Evolutionary conservation across 371 early-diverging fungal genomes (phyloP).

Genomic region (Rhizomucor miehei): DNA sequence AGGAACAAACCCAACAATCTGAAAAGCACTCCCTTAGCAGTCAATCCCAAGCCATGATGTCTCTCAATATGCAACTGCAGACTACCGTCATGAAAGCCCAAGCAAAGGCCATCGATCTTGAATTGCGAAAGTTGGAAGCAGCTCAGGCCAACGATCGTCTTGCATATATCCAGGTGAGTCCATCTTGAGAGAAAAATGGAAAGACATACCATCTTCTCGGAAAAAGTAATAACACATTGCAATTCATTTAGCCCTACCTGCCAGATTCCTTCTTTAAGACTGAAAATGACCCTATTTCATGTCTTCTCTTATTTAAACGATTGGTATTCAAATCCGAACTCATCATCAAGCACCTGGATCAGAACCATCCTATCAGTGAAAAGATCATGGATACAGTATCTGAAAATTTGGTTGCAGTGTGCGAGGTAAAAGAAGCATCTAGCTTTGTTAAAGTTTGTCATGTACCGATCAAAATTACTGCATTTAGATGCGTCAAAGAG

Average conservation of each 20-base stretch:
- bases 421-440: constrained; percentile 50
- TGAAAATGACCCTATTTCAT: constrained; percentile 77
- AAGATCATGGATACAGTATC: constrained; percentile 53
- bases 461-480: background rate
- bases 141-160: constrained; percentile 79
- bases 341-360: constrained; percentile 74
- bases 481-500: constrained; percentile 58
- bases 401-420: constrained; percentile 50
- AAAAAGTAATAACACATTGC: too few relatives aligned
- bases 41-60: constrained; percentile 84
- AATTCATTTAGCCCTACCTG: constrained; percentile 67
- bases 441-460: background rate
- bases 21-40: constrained; percentile 55
- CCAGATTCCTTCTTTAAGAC: constrained; percentile 81
- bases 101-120: constrained; percentile 87
- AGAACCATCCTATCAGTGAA: constrained; percentile 59
- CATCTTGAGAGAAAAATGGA: background rate
- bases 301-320: constrained; percentile 74
- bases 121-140: constrained; percentile 83
- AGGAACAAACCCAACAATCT: constrained; percentile 54
- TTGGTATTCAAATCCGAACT: constrained; percentile 79
- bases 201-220: too few relatives aligned
- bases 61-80: constrained; percentile 79
- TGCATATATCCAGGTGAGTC: constrained; percentile 43
- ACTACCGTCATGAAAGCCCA: constrained; percentile 80